Evolutionary conservation across 768 basidiomycete species (phyloP).

Genomic region (Leccinum olivaceopallidum): DNA sequence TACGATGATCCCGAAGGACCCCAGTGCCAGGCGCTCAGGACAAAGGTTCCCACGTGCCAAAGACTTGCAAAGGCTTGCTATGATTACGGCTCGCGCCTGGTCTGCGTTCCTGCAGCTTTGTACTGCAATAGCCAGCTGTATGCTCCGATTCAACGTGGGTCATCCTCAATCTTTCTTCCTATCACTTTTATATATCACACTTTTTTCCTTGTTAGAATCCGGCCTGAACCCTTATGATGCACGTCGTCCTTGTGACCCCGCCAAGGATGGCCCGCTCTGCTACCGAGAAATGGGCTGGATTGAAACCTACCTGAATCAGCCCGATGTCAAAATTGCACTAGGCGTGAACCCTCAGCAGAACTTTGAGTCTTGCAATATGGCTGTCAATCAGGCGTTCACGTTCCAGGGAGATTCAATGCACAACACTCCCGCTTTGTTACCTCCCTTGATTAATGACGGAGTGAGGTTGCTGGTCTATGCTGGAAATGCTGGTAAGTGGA

Average conservation of each 20-base stretch:
- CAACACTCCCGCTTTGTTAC: slow-evolving; percentile 76
- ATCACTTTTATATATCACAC: not conserved
- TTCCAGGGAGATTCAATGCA: slow-evolving; percentile 86
- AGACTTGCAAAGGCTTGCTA: slow-evolving; percentile 74
- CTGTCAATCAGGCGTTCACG: slow-evolving; percentile 79
- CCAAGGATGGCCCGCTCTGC: slow-evolving; percentile 71
- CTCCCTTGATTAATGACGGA: slow-evolving; percentile 79
- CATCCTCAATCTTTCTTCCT: not conserved
- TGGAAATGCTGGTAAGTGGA: slow-evolving; percentile 68
- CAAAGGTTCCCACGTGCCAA: slow-evolving; percentile 75
- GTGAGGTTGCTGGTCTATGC: slow-evolving; percentile 88
- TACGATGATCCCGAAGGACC: slow-evolving; percentile 70
- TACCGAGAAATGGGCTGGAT: slow-evolving; percentile 85
- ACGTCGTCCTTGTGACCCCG: slow-evolving; percentile 68
- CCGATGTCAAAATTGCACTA: slow-evolving; percentile 73
- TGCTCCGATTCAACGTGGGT: slow-evolving; percentile 68
- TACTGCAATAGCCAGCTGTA: slow-evolving; percentile 82
- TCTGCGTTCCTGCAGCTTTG: slow-evolving; percentile 70
- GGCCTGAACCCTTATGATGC: slow-evolving; percentile 91
- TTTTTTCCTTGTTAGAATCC: slow-evolving; percentile 41
- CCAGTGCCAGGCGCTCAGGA: slow-evolving; percentile 60
- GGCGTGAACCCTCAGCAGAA: slow-evolving; percentile 61
- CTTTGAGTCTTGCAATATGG: slow-evolving; percentile 75
- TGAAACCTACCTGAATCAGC: slow-evolving; percentile 84
- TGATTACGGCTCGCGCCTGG: slow-evolving; percentile 53